A percentile compares a stretch with the other conserved stretches of the same genome.
Evolutionary conservation across 768 basidiomycete genomes (phyloP).

Genomic region (Multifurca ochricompacta): DNA sequence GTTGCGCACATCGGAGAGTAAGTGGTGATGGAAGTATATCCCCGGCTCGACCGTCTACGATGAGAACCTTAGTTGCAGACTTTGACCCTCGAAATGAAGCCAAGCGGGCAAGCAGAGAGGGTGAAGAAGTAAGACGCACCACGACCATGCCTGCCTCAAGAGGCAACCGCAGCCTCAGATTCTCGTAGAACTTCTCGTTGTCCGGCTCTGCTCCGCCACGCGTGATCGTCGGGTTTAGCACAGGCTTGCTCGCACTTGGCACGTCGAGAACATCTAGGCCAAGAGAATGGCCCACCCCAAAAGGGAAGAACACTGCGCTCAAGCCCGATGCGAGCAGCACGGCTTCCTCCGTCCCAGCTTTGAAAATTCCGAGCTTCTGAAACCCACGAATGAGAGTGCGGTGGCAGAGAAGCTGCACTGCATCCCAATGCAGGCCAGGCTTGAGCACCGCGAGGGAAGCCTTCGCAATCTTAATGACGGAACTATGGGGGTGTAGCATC

Average conservation of each 20-base stretch:
- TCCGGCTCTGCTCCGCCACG: constrained; percentile 24
- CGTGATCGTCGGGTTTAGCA: constrained; percentile 42
- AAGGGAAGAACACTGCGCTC: constrained; percentile 87
- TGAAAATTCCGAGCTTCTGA: constrained; percentile 80
- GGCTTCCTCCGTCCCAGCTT: constrained; percentile 52
- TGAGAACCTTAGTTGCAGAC: neutral
- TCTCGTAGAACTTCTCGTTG: constrained; percentile 66
- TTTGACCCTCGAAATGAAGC: neutral
- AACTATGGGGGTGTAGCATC: neutral
- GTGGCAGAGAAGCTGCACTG: constrained; percentile 78
- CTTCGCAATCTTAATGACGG: constrained; percentile 29
- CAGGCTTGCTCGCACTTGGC: constrained; percentile 73
- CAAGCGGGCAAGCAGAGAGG: neutral
- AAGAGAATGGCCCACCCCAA: constrained; percentile 85
- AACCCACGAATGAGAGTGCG: constrained; percentile 75
- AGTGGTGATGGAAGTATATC: constrained; percentile 75
- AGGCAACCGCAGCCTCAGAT: constrained; percentile 70
- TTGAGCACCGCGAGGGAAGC: constrained; percentile 59
- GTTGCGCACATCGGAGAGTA: constrained; percentile 56
- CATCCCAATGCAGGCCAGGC: constrained; percentile 87
- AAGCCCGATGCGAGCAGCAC: constrained; percentile 71
- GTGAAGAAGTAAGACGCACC: constrained; percentile 37
- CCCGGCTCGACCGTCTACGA: constrained; percentile 84
- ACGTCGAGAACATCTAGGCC: constrained; percentile 95
- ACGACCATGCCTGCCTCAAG: constrained; percentile 79